Evolutionary conservation across 768 basidiomycete genomes (phyloP), one percentile per base, ranked within the genome.

Genomic region (Collybia mongolica): DNA sequence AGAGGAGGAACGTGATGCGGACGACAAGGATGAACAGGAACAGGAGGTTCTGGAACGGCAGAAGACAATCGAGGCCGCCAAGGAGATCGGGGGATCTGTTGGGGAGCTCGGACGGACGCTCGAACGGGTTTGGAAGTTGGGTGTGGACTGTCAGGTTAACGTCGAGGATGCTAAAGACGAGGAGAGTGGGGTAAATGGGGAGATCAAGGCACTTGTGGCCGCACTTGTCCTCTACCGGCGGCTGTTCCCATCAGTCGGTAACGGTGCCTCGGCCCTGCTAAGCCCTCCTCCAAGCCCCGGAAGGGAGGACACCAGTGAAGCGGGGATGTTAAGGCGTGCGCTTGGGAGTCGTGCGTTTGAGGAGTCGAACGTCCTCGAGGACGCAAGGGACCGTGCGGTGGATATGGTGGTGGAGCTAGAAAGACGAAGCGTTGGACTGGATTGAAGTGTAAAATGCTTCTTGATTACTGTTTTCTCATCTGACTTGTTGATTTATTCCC

Each of bases 321-420:
- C 65, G 42, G 72, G 64, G 51, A 62, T 78, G 51, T 63, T 91
- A 46, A 70, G 83, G 52, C 71, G 73, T 12, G 76, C 74, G 26
- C 69, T 91, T 35, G 88, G 84, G 12, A 69, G 60, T 60, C 60
- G 73, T 48, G 72, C 65, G 48, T 78, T 72, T 58, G 76, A 79
- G 44, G 56, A 60, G 50, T 52, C 29, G 52, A 58, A 56, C 28
- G 62, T 65, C 22, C 63, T 90, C 46, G 89, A 91, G 63, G 88
- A 90, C 52, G 88, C 88, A 41, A 74, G 84, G 49, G 90, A 91
- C 65, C 68, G 75, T n/a, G 83, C 83, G 29, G 86, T 90, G 41
- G 90, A 92, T 68, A 72, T 85, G 72, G 72, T 90, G 48, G 72
- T 76, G 17, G 75, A 73, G 29, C 58, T 65, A 23, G 75, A 76